Evolutionary conservation across 495 filamentous ascomycete species (phyloP), one percentile per base, ranked within the genome.

Genomic region (Aspergillus wentii): DNA sequence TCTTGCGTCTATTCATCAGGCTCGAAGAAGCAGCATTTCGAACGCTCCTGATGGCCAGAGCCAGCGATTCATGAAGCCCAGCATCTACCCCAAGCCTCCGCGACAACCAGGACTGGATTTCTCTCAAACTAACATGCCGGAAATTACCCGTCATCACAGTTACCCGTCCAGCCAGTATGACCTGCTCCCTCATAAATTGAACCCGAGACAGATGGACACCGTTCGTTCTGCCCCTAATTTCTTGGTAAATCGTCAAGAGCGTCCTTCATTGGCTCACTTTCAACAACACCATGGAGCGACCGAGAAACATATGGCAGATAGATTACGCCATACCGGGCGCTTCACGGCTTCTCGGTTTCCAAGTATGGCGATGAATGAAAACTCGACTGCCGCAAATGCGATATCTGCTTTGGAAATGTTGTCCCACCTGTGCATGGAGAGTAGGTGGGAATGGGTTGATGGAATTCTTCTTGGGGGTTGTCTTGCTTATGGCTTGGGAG

Each of bases 401-500:
- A 75, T 69, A 35, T 71, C 76, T 11, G 84, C 88, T 22, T 61
- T 96, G 26, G 84, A 92, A 20, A 82, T 89, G 58, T 66, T 98
- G 8, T 84, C 80, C 19, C 79, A 79, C 46, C 65, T 95, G 17
- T 95, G 90, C 59, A 80, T 80, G 48, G 85, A 95, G 51, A 91
- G 88, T 54, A 76, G 75, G 11, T 95, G 91, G 88, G 78, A 82
- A 48, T 98, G 92, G 92, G 79, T 91, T 38, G 91, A 97, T 59
- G 92, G 94, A 11, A 94, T 98, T 75, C 68, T 96, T 16, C 75
- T 98, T 11, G 90, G 83, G 22, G 92, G 92, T 4, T 98, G 92
- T 55, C 69, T 98, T 34, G 85, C 94, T 26, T 97, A 96, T 69
- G 94, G 88, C 8, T 66, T 98, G 8, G 86, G 88, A 37, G 83